Percentiles rank a stretch among this genome's conserved stretches.
phyloP scores from a whole-genome alignment of 805 yeast species.

The Yarrowia sp. region DNA sequence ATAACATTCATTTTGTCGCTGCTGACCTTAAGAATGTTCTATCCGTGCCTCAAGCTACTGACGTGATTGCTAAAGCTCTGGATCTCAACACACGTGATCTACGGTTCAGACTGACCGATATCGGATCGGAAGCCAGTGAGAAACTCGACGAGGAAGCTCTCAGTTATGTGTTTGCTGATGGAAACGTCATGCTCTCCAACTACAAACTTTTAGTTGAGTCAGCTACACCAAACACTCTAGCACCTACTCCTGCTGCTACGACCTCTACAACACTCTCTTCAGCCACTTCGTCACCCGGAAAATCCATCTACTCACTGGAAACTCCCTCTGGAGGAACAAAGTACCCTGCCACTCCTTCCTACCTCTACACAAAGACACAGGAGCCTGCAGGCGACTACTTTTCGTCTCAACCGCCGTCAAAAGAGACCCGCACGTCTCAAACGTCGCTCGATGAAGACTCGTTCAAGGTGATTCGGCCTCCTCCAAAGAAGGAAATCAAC shows the following conservation, averaged over 20 bases:
- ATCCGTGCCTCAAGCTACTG: conserved; percentile 44
- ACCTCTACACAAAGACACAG: conserved; percentile 29
- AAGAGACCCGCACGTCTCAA: not conserved
- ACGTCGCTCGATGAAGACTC: conserved; percentile 38
- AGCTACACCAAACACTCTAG: not conserved
- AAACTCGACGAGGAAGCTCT: conserved; percentile 33
- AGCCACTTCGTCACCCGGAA: conserved; percentile 15
- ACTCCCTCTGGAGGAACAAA: conserved; percentile 4
- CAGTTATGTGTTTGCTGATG: not conserved
- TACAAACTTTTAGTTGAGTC: conserved; percentile 11
- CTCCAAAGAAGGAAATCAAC: conserved; percentile 66
- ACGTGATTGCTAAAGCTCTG: conserved; percentile 43
- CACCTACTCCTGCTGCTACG: not conserved
- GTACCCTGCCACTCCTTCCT: conserved; percentile 3
- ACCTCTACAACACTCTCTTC: not conserved
- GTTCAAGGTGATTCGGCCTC: conserved; percentile 64
- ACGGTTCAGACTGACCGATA: conserved; percentile 65
- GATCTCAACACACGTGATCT: conserved; percentile 29
- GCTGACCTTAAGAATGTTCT: conserved; percentile 41
- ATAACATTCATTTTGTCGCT: conserved; percentile 55
- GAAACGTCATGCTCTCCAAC: not conserved
- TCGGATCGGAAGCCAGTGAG: conserved; percentile 48
- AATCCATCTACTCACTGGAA: conserved; percentile 7
- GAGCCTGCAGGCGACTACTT: conserved; percentile 17
- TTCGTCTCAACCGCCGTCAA: conserved; percentile 1